phyloP scores from a whole-genome alignment of 306 rosid species.

The Astragalus glycyphyllos region DNA sequence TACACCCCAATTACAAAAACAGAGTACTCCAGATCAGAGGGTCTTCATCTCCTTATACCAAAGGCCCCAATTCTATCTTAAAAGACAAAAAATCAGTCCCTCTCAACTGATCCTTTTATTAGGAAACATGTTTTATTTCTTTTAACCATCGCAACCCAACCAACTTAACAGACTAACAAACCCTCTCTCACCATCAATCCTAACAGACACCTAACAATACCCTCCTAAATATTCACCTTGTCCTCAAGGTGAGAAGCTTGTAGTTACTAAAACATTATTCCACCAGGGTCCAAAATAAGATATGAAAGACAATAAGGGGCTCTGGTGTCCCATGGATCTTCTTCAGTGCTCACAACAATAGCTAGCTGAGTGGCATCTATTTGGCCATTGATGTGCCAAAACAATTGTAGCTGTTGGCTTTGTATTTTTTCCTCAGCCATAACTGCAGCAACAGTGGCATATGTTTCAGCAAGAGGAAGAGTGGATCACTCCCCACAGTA shows the following conservation, averaged over 20 bases:
- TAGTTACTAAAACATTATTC: background rate
- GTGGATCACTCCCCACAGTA: too few species aligned
- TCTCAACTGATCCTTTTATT: background rate
- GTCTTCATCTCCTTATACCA: background rate
- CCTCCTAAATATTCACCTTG: background rate
- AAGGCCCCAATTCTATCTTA: background rate
- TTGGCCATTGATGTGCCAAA: too few species aligned
- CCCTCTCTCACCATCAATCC: background rate
- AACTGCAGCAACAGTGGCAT: background rate
- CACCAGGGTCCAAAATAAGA: background rate
- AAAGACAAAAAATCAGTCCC: background rate
- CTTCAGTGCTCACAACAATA: too few species aligned
- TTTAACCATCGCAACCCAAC: conserved; percentile 5
- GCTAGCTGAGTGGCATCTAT: too few species aligned
- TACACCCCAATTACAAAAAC: background rate
- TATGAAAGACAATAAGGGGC: background rate
- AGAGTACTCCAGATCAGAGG: background rate
- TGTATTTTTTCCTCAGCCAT: background rate
- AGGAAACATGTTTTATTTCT: background rate
- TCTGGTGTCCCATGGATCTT: background rate
- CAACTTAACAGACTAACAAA: too few species aligned
- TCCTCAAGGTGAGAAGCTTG: background rate
- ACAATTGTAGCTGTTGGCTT: background rate
- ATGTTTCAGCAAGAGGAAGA: too few species aligned
- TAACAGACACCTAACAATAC: background rate